Conservation (phyloP, 192 early-diverging fungal species). For the Coemansia sp. region DNA sequence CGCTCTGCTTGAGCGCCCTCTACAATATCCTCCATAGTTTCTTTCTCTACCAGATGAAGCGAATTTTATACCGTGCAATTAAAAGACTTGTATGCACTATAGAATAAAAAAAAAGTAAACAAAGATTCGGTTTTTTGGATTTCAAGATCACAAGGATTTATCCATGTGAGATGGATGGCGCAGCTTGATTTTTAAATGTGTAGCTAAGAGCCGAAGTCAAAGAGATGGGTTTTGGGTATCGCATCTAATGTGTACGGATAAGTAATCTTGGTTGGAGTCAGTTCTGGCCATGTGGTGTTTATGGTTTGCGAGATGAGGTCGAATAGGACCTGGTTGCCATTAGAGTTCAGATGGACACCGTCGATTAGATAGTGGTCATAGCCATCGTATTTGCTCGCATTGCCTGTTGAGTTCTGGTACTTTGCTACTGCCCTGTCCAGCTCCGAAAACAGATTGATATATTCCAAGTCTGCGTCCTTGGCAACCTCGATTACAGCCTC, state of each 20-base stretch:
- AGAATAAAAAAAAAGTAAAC: neutral
- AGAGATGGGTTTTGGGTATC: no score
- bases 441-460: slow-evolving; percentile 37
- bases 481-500: slow-evolving; percentile 47
- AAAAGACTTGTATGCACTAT: neutral
- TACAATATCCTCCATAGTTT: slow-evolving; percentile 38
- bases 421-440: slow-evolving; percentile 18
- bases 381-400: slow-evolving; percentile 13
- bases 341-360: slow-evolving; percentile 58
- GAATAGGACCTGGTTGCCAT: slow-evolving; percentile 53
- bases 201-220: no score
- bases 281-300: slow-evolving; percentile 17
- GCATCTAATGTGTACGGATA: no score
- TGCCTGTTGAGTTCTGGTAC: neutral
- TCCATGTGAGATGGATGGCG: neutral
- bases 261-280: slow-evolving; percentile 1
- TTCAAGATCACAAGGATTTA: neutral
- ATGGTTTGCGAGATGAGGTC: slow-evolving; percentile 13
- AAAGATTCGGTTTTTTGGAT: neutral
- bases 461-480: slow-evolving; percentile 24
- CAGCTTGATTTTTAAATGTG: neutral
- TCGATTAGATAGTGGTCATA: slow-evolving; percentile 54
- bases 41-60: slow-evolving; percentile 2
- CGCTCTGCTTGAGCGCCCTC: slow-evolving; percentile 2
- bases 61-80: neutral